These are phyloP conservation scores for Hypoxylon sp. DNA, from an alignment of 2,329 filamentous ascomycete species.

Conservation along the genomic window DNA sequence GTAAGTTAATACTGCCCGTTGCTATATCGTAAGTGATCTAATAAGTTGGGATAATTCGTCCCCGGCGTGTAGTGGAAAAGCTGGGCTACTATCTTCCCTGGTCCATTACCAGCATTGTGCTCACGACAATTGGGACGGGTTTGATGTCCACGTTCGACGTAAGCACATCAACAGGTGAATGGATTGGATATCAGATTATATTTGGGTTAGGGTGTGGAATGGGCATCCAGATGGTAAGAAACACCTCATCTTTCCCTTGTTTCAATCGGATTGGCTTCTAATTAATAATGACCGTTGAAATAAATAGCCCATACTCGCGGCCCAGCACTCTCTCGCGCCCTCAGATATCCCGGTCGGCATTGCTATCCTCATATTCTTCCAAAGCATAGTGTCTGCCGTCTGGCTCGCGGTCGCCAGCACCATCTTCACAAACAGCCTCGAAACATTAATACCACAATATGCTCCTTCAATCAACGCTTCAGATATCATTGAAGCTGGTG, in stretches of 20 bases:
- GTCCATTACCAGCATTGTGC: not conserved
- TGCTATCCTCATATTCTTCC: constrained; percentile 22
- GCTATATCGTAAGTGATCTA: not conserved
- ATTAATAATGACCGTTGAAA: not conserved
- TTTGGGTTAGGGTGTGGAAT: constrained; percentile 20
- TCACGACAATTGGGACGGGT: constrained; percentile 19
- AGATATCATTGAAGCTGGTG: constrained; percentile 2
- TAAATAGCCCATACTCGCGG: constrained; percentile 22
- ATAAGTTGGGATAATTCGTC: not conserved
- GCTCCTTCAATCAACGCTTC: not conserved
- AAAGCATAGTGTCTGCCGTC: constrained; percentile 16
- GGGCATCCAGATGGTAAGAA: constrained; percentile 24
- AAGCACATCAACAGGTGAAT: constrained; percentile 9
- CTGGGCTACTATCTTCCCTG: constrained; percentile 21
- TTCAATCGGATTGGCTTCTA: not conserved
- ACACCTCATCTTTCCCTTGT: not conserved
- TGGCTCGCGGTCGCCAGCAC: constrained; percentile 34
- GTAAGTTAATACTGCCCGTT: constrained; percentile 10
- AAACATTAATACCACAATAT: not conserved
- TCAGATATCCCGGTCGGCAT: constrained; percentile 18
- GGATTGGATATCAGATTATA: constrained; percentile 30
- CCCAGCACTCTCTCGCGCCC: constrained; percentile 9
- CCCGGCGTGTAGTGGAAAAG: not conserved
- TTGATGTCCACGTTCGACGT: constrained; percentile 16
- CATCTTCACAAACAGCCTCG: constrained; percentile 24